These are phyloP conservation scores for Pleurotus salmoneostramineus DNA, from an alignment of 768 basidiomycete species.

Conservation along the genomic window DNA sequence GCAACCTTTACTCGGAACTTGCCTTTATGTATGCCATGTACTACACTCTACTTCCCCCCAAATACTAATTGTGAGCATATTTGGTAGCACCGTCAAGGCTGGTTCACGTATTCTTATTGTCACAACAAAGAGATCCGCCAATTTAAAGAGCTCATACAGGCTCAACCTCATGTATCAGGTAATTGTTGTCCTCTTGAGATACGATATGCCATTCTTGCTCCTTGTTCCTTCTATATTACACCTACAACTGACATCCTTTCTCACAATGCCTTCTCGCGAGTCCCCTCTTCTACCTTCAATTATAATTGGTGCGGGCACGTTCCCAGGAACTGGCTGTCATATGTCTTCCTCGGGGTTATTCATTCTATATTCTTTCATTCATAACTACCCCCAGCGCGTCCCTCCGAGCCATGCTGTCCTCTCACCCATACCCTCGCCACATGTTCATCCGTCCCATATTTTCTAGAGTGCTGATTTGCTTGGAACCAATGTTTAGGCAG, in stretches of 20 bases:
- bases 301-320: background rate
- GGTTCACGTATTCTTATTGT: slow-evolving; percentile 98
- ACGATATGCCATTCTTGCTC: slow-evolving; percentile 22
- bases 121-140: slow-evolving; percentile 95
- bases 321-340: slow-evolving; percentile 4
- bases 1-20: slow-evolving; percentile 72
- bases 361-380: background rate
- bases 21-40: slow-evolving; percentile 72
- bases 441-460: background rate
- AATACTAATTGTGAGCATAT: slow-evolving; percentile 26
- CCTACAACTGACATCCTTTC: slow-evolving; percentile 5
- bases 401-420: background rate
- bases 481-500: slow-evolving; percentile 40
- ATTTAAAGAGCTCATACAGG: slow-evolving; percentile 78
- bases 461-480: background rate
- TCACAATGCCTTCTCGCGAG: slow-evolving; percentile 3
- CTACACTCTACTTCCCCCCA: slow-evolving; percentile 18
- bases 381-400: background rate
- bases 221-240: slow-evolving; percentile 18
- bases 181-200: slow-evolving; percentile 20
- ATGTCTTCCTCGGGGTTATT: slow-evolving; percentile 5
- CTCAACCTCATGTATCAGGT: slow-evolving; percentile 66
- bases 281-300: background rate
- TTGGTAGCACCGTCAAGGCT: slow-evolving; percentile 75
- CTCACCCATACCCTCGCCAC: background rate